Base-by-base conservation (phyloP, 1,284 basidiomycete genomes). In the Moesziomyces parantarcticus region DNA sequence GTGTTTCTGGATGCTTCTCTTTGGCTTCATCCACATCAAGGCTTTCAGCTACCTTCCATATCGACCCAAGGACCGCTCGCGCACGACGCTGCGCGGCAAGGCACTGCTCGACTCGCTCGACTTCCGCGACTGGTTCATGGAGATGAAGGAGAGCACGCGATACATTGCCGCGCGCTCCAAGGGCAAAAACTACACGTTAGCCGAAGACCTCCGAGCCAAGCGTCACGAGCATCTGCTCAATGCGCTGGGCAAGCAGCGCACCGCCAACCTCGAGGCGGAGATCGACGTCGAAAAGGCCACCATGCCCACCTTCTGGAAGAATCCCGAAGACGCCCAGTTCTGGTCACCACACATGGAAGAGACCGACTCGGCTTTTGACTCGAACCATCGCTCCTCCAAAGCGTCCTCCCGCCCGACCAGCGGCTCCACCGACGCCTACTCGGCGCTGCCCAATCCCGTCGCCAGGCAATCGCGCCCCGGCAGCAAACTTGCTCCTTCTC, bases 11-110 rank as follows among this genome's bases (percentile, higher is more conserved):
- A 92, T 93, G 84, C 58, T 81, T 26, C 39, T 83, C 25, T 84
- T 91, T 75, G 89, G 88, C 3, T 88, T 91, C 53, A 80, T 92
- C 7, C 91, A 93, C 82, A 86, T 93, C 84, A 87, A 87, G 48
- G 91, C 91, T 1, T 93, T 92, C 85, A 88, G 88, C 14, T 92
- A 92, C 83, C 87, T 88, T 66, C 87, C 88, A 0, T 92, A 91
- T 82, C 84, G 85, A 0, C 79, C 81, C 2, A 41, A 69, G 11
- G 77, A 80, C 34, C 47, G 63, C 3, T 41, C 53, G 1, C 39
- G 65, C 5, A 79, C 66, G 0, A 80, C 79, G 2, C 20, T 21
- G 32, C 21, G 66, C 0, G 48, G 67, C 13, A 63, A 45, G 29
- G 77, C 79, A 3, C 13, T 76, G 22, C 58, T 75, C 23, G 72